Evolutionary conservation across 176 grass and related monocot species (phyloP).

Genomic region (Miscanthus lutarioriparius): DNA sequence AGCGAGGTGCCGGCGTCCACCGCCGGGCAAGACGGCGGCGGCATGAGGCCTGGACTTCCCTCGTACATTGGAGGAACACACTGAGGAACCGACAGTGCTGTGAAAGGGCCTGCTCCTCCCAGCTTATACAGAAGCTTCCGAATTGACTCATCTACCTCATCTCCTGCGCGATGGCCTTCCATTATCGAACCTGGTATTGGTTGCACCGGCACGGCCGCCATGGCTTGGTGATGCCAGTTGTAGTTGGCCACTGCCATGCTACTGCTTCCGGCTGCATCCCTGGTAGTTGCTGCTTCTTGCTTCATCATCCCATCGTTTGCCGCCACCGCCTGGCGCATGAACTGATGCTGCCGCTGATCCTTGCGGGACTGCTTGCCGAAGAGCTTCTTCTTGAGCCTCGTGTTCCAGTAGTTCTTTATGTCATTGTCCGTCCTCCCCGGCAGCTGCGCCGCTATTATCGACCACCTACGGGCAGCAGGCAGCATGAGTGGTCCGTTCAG

Average conservation of each 20-base stretch:
- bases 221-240: slow-evolving; percentile 35
- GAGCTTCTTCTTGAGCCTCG: slow-evolving; percentile 94
- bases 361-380: slow-evolving; percentile 76
- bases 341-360: slow-evolving; percentile 48
- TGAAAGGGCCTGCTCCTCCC: slow-evolving; percentile 45
- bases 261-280: slow-evolving; percentile 26
- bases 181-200: slow-evolving; percentile 33
- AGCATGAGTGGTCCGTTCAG: slow-evolving; percentile 37
- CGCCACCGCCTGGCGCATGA: slow-evolving; percentile 9
- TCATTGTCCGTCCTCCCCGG: slow-evolving; percentile 95
- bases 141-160: slow-evolving; percentile 54
- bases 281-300: slow-evolving; percentile 34
- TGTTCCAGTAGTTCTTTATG: slow-evolving; percentile 99
- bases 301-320: slow-evolving; percentile 42
- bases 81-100: background rate
- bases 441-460: slow-evolving; percentile 90
- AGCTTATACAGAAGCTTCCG: slow-evolving; percentile 63
- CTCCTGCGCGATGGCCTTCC: slow-evolving; percentile 26
- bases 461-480: slow-evolving; percentile 62
- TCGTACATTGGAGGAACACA: slow-evolving; percentile 45
- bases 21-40: slow-evolving; percentile 6
- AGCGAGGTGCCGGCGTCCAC: slow-evolving; percentile 7
- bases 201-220: slow-evolving; percentile 42
- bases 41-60: slow-evolving; percentile 37
- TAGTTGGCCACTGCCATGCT: slow-evolving; percentile 30